Conservation (phyloP, 129 eudicot species). For the carrot (Daucus carota) region DNA sequence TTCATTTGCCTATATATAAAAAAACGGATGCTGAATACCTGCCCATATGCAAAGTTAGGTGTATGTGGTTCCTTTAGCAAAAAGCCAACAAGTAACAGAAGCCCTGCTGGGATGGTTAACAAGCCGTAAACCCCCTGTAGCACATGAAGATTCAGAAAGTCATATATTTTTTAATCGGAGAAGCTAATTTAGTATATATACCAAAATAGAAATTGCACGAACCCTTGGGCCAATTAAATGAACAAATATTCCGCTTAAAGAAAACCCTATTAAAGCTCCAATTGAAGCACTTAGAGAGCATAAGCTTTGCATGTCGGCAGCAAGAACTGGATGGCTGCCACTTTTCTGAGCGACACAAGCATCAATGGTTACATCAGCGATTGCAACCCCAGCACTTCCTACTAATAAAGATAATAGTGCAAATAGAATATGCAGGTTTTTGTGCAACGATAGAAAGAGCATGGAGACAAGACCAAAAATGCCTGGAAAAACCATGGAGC, state of each 20-base stretch:
- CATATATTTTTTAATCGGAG: background rate
- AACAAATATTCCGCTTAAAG: slow-evolving; percentile 80
- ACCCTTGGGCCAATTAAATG: slow-evolving; percentile 94
- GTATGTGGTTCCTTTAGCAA: slow-evolving; percentile 67
- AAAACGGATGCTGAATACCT: slow-evolving; percentile 34
- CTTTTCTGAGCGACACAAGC: slow-evolving; percentile 91
- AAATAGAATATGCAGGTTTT: slow-evolving; percentile 51
- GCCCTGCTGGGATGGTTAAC: slow-evolving; percentile 66
- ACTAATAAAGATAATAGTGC: slow-evolving; percentile 64
- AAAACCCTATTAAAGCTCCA: slow-evolving; percentile 71
- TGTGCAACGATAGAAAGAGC: slow-evolving; percentile 70
- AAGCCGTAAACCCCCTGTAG: slow-evolving; percentile 81
- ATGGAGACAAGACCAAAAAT: slow-evolving; percentile 56
- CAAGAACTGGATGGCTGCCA: slow-evolving; percentile 58
- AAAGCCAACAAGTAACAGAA: slow-evolving; percentile 61
- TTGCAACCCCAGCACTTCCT: slow-evolving; percentile 87
- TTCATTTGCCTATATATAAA: too few species aligned
- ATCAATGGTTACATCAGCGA: slow-evolving; percentile 93
- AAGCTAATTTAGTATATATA: background rate
- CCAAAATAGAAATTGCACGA: background rate
- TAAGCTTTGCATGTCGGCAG: slow-evolving; percentile 93
- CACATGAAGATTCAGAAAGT: background rate
- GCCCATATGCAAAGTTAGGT: slow-evolving; percentile 54
- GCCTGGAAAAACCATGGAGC: slow-evolving; percentile 35
- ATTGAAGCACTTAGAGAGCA: slow-evolving; percentile 74